These are phyloP conservation scores for Penicillium atrosanguineum DNA, from an alignment of 495 filamentous ascomycete species.

Conservation along the genomic window DNA sequence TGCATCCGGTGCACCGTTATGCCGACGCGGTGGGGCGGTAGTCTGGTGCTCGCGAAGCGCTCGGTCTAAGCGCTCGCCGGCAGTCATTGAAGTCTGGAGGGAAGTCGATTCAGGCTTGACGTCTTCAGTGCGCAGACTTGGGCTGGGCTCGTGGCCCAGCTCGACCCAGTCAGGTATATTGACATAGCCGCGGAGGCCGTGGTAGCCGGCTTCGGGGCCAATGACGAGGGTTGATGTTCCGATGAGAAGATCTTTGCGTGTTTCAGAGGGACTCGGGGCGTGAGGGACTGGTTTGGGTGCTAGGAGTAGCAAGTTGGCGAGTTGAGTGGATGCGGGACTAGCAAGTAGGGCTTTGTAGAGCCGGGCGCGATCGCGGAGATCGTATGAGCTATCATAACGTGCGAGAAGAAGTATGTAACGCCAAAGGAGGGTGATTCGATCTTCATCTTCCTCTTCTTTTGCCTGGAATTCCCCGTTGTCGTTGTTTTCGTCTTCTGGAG, in stretches of 20 bases:
- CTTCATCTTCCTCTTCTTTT: constrained; percentile 41
- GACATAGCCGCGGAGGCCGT: constrained; percentile 72
- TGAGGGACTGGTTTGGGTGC: constrained; percentile 94
- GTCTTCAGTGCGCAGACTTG: constrained; percentile 59
- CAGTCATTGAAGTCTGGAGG: constrained; percentile 45
- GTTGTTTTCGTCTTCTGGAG: constrained; percentile 29
- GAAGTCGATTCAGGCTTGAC: constrained; percentile 27
- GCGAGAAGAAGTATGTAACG: constrained; percentile 79
- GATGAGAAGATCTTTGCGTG: constrained; percentile 68
- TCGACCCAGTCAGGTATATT: constrained; percentile 81
- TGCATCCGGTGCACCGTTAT: constrained; percentile 9
- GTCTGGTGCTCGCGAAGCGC: constrained; percentile 44
- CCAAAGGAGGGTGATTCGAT: constrained; percentile 74
- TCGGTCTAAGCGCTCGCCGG: constrained; percentile 63
- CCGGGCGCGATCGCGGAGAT: constrained; percentile 85
- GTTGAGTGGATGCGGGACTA: constrained; percentile 69
- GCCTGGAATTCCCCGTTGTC: constrained; percentile 21
- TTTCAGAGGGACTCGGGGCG: constrained; percentile 78
- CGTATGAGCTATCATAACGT: constrained; percentile 91
- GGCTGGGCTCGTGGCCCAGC: constrained; percentile 74
- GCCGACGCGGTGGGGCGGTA: constrained; percentile 18
- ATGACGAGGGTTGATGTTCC: constrained; percentile 84
- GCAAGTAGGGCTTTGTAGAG: constrained; percentile 82
- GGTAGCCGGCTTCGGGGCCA: constrained; percentile 67
- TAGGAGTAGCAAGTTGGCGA: constrained; percentile 84